phyloP scores from a whole-genome alignment of 805 yeast genomes.

The Teunomyces kruisii region DNA sequence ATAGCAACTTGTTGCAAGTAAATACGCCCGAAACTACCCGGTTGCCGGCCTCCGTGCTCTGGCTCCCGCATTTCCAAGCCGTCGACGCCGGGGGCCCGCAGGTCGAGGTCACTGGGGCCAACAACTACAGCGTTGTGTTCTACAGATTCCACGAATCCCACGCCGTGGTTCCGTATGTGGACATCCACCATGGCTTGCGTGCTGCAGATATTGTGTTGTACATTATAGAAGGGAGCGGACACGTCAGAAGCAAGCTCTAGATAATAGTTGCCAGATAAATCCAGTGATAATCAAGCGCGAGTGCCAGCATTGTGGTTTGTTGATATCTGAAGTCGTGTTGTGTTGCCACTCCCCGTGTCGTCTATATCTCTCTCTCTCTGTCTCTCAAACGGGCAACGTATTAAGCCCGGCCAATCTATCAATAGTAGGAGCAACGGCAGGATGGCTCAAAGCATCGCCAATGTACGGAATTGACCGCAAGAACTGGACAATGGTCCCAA shows the following conservation, averaged over 20 bases:
- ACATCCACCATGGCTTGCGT: slow-evolving; percentile 15
- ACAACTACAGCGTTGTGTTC: not conserved
- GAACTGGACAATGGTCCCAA: slow-evolving; percentile 84
- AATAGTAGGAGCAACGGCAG: slow-evolving; percentile 71
- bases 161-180: slow-evolving; percentile 10
- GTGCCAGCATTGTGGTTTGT: no score
- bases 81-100: no score
- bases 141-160: slow-evolving; percentile 3
- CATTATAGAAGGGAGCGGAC: slow-evolving; percentile 2
- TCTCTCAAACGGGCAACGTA: slow-evolving; percentile 36
- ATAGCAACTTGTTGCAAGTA: slow-evolving; percentile 4
- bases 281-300: no score
- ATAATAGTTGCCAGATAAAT: no score
- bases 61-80: slow-evolving; percentile 19
- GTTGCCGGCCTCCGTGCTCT: slow-evolving; percentile 11
- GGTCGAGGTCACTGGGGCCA: no score
- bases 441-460: slow-evolving; percentile 82
- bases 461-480: slow-evolving; percentile 83
- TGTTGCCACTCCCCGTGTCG: no score
- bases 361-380: no score
- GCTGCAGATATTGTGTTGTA: slow-evolving; percentile 10
- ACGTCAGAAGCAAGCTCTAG: not conserved
- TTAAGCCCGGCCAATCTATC: slow-evolving; percentile 44
- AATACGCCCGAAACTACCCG: not conserved
- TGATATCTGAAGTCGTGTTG: no score